These are phyloP conservation scores for Mycosphaerelloides madeirae DNA, from an alignment of 2,329 filamentous ascomycete species.

Conservation along the genomic window DNA sequence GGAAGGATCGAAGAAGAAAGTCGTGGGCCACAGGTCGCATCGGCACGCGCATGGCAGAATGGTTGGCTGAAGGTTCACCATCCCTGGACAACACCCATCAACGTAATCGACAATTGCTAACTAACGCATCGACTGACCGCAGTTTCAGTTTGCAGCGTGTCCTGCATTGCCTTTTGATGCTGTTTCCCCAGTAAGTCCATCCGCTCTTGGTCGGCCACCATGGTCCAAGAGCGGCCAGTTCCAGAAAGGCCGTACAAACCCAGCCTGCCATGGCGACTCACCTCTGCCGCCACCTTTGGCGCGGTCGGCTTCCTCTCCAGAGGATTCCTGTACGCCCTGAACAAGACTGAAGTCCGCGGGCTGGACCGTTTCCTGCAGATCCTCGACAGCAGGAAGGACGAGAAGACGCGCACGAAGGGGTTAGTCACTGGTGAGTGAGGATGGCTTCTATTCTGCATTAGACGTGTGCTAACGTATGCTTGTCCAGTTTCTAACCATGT, in stretches of 20 bases:
- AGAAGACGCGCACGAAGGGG: constrained; percentile 63
- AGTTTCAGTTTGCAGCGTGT: background rate
- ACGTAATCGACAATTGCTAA: no score
- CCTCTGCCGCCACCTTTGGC: constrained; percentile 71
- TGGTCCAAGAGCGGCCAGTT: constrained; percentile 32
- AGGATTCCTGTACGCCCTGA: constrained; percentile 69
- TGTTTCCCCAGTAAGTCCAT: background rate
- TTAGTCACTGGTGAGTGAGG: constrained; percentile 68
- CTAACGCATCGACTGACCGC: background rate
- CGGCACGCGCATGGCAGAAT: no score
- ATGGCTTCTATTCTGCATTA: background rate
- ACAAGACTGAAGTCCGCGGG: constrained; percentile 70
- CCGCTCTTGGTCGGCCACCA: constrained; percentile 2
- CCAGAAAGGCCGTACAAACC: constrained; percentile 49
- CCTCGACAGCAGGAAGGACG: constrained; percentile 67
- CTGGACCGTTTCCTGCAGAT: constrained; percentile 69
- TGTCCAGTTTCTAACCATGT: constrained; percentile 80
- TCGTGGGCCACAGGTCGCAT: background rate
- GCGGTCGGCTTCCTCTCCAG: constrained; percentile 66
- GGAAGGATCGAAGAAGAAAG: background rate
- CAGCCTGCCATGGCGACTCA: constrained; percentile 64
- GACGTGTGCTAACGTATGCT: constrained; percentile 2
- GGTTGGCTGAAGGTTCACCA: no score
- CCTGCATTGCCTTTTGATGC: constrained; percentile 1
- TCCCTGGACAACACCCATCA: no score